Base-by-base conservation (phyloP, 176 grass and related monocot genomes). In the Bothriochloa decipiens region DNA sequence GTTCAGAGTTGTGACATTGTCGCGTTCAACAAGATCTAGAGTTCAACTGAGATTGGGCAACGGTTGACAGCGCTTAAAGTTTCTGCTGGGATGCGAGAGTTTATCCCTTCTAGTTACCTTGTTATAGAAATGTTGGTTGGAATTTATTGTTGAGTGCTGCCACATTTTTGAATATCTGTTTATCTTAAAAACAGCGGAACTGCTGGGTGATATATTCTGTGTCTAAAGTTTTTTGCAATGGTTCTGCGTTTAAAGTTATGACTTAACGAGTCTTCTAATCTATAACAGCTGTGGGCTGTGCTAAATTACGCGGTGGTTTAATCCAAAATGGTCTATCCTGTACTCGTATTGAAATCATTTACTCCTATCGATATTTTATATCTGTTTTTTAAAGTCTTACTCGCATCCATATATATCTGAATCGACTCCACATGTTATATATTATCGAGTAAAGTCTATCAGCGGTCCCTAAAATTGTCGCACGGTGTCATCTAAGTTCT, bases 1-100 rank as follows among this genome's bases (percentile, higher is more conserved):
- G 87, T 99, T 13, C 96, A 99, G 89, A 96, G 93, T 78, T 99
- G 96, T 17, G 96, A 99, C 39, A 99, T 99, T 25, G 91, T 92
- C 7, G 96, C 96, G 14, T 99, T 99, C 91, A 99, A 99, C 75
- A 99, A 99, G 72, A 99, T 99, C 79, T 98, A 94, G 72, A 79
- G 61, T 14, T 28, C 11, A 27, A 6, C 55, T 25, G 57, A 61
- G n/a, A 25, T 61, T 61, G 57, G 22, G 57, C 57, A 25, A 61
- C 3, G 9, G n/a, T 3, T 8, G 8, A 20, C 52, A 58, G 18
- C 0, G 8, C 55, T n/a, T 23, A 9, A 61, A 60, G 55, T 50
- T 53, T 47, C 0, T 65, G 3, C 7, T 53, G 18, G 42, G 43
- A 65, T 47, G 61, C 0, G 40, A 61, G n/a, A 20, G 5, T 23